Evolutionary conservation across 306 rosid genomes (phyloP), one percentile per base, ranked within the genome.

Genomic region (Arachis stenosperma): DNA sequence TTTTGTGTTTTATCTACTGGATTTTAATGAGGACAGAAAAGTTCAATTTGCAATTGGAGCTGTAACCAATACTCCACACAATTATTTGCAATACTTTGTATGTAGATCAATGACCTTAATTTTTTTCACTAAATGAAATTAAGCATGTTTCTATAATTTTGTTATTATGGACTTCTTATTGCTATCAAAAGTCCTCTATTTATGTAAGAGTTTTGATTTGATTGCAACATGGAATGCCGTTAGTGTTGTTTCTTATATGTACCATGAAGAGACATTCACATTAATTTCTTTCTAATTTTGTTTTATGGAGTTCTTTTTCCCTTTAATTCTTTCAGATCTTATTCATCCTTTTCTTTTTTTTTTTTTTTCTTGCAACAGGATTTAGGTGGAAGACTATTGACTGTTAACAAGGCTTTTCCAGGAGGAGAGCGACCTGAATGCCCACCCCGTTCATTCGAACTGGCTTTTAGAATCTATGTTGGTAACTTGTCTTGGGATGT

Each of bases 401-500:
- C 93, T 52, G 99, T 95, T 61, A 95, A 91, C 13, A 90, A 86
- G 87, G 98, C 99, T 78, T 81, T 98, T 64, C 96, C 99, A 2
- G 88, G 87, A 82, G 99, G 99, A 69, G 2, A 90, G 47, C 85
- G 83, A 14, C 85, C 78, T 15, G 98, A 91, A 62, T 91, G 90
- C 6, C 29, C 86, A 7, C 93, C 97, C 5, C 88, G 96, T 11
- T 0, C 44, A 41, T 90, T 77, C 62, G 89, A 82, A 60, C 57
- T 87, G 3, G 12, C 78, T 59, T 77, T 71, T 46, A 84, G 89
- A 83, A 79, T 86, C 81, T 95, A 91, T 72, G 99, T 88, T 8
- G 97, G 97, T 57, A 95, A 95, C 81, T 88, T 95, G 73, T 89
- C 99, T 62, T 95, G 99, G 99, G 88, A 88, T 73, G 79, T 88